These are phyloP conservation scores for Saccharomyces cerevisiae DNA, from an alignment of 805 yeast species.

Conservation along the genomic window DNA sequence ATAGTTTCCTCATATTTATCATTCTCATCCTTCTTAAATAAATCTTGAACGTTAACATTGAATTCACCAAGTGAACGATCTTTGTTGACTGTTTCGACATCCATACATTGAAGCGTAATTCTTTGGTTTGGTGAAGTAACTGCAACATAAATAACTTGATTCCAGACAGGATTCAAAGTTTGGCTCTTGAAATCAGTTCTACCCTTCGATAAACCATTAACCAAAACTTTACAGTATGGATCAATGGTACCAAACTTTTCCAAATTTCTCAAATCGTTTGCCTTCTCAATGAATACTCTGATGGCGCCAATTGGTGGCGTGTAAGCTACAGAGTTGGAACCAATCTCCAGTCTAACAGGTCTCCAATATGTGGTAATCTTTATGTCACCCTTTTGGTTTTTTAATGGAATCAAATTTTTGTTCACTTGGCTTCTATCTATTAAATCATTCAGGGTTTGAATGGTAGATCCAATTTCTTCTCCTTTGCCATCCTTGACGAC, in stretches of 20 bases:
- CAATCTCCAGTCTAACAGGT: constrained; percentile 67
- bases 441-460: constrained; percentile 53
- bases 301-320: constrained; percentile 93
- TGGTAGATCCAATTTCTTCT: constrained; percentile 50
- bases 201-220: constrained; percentile 67
- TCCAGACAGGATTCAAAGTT: constrained; percentile 74
- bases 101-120: constrained; percentile 85
- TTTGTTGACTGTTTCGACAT: constrained; percentile 65
- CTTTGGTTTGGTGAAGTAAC: constrained; percentile 77
- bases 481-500: constrained; percentile 56
- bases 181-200: constrained; percentile 66
- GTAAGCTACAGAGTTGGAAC: constrained; percentile 68
- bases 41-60: constrained; percentile 56
- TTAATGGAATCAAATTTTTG: constrained; percentile 66
- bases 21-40: constrained; percentile 52
- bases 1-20: constrained; percentile 55
- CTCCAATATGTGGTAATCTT: constrained; percentile 71
- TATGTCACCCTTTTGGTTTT: constrained; percentile 63
- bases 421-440: constrained; percentile 74
- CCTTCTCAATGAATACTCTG: constrained; percentile 62
- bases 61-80: constrained; percentile 86
- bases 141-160: constrained; percentile 74
- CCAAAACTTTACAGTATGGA: constrained; percentile 76
- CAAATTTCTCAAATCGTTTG: constrained; percentile 69
- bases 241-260: constrained; percentile 87